Base-by-base conservation (phyloP, 257 asterid species). In the Fraxinus excelsior region DNA sequence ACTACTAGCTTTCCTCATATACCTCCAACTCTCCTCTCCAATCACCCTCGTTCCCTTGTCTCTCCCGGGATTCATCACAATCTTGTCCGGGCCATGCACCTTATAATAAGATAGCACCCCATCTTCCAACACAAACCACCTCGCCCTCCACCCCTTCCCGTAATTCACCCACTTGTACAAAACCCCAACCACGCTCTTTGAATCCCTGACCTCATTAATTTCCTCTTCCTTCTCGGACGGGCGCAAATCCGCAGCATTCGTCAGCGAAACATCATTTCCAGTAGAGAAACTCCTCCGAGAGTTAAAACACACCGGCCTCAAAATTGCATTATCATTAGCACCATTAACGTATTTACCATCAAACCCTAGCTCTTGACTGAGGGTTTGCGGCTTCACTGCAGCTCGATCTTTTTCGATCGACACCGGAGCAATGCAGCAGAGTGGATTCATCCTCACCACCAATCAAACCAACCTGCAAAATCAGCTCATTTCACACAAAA, bases 381-480 rank as follows among this genome's bases (percentile, higher is more conserved):
- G 91, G 78, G 94, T 80, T 76, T 85, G 92, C 58, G 94, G 81
- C 87, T 84, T 95, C 73, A 95, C 88, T 51, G 89, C 92, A 56
- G 87, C 85, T 51, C 85, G 95, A 90, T 95, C 99, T 77, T 88
- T 87, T 28, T 95, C 98, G 19, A 88, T 87, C 83, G 98, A 88
- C 34, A 95, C 99, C 58, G 99, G 98, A 74, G 99, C 99, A 93
- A 95, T 95, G 99, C 99, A 95, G 94, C 99, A 95, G 42, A 95
- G 87, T 13, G 99, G 99, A 85, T 95, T 95, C 98, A 94, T 94
- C 77, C 85, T 78, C 44, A 70, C 49, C 19, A 35, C 31, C 58
- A 44, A 78, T 11, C 70, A 71, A 7, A 62, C 34, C 4, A 35
- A 67, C 5, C 58, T 34, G 9, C 34, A 11, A 29, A 23, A 51